phyloP scores from a whole-genome alignment of 768 basidiomycete genomes.

The Termitomyces sp. region DNA sequence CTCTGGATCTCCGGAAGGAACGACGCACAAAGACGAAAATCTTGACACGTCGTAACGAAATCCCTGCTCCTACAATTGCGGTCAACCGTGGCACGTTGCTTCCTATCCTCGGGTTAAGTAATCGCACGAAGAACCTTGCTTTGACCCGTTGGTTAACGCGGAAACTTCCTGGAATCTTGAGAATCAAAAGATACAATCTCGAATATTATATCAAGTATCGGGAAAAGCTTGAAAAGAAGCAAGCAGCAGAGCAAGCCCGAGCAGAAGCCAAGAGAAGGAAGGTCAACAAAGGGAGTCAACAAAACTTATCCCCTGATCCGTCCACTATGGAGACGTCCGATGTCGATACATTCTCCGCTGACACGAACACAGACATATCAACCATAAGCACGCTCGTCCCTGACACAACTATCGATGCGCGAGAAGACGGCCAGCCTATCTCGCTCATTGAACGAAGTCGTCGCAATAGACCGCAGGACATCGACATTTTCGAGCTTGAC shows the following conservation, averaged over 20 bases:
- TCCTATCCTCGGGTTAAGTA: slow-evolving; percentile 52
- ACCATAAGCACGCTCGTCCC: not conserved
- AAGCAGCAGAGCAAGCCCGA: slow-evolving; percentile 11
- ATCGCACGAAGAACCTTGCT: slow-evolving; percentile 51
- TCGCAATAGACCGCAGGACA: slow-evolving; percentile 6
- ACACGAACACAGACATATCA: not conserved
- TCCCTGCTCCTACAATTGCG: slow-evolving; percentile 46
- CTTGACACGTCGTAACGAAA: slow-evolving; percentile 19
- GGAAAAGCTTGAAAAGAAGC: slow-evolving; percentile 13
- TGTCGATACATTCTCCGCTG: not conserved
- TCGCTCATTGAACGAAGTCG: slow-evolving; percentile 4
- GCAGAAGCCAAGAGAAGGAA: not conserved
- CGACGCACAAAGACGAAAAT: slow-evolving; percentile 26
- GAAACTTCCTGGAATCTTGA: slow-evolving; percentile 40
- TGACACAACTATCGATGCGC: not conserved
- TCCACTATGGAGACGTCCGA: not conserved
- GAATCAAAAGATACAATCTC: slow-evolving; percentile 44
- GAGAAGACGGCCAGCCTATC: not conserved
- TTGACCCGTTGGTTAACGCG: slow-evolving; percentile 55
- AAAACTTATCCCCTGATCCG: not conserved
- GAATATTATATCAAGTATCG: slow-evolving; percentile 32
- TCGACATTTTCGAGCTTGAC: slow-evolving; percentile 29
- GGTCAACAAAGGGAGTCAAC: not conserved
- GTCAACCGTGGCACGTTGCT: slow-evolving; percentile 53
- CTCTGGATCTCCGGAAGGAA: slow-evolving; percentile 34